Percentiles rank a stretch among this genome's conserved stretches.
Evolutionary conservation across 164 flowering plant genomes (phyloP).

Genomic region (Chimonanthus praecox): DNA sequence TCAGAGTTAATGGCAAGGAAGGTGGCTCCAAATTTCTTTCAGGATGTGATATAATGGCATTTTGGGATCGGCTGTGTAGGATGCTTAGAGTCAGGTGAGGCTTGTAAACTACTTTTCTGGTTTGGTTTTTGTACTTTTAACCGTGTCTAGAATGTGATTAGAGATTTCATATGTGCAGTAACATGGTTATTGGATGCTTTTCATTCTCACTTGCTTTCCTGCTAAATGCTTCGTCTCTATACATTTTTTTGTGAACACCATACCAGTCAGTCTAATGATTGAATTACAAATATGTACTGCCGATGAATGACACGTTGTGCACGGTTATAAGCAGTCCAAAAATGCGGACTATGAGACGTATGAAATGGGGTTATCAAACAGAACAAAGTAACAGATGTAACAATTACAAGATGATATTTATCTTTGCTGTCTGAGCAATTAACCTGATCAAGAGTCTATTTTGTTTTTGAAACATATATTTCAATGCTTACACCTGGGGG

Average conservation of each 20-base stretch:
- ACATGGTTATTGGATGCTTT: not conserved
- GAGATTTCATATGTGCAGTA: not conserved
- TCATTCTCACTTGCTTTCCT: not conserved
- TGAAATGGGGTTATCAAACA: too few relatives aligned
- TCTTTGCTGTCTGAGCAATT: too few relatives aligned
- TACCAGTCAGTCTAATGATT: not conserved
- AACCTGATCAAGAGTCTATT: too few relatives aligned
- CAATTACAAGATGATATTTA: too few relatives aligned
- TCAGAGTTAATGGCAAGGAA: constrained; percentile 79
- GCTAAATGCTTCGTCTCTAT: not conserved
- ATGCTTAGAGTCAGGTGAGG: constrained; percentile 67
- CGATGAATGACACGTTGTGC: too few relatives aligned
- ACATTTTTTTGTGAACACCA: not conserved
- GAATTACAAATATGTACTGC: too few relatives aligned
- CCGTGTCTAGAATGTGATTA: not conserved
- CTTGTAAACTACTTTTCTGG: not conserved
- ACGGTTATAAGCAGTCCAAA: too few relatives aligned
- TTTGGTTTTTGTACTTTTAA: not conserved
- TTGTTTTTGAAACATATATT: too few relatives aligned
- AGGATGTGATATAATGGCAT: constrained; percentile 74
- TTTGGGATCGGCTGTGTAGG: constrained; percentile 83
- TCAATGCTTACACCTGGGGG: too few relatives aligned
- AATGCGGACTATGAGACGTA: too few relatives aligned
- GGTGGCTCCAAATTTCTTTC: constrained; percentile 77
- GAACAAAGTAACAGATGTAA: too few relatives aligned